Evolutionary conservation across 257 asterid species (phyloP), one percentile per base, ranked within the genome.

Genomic region (Striga asiatica): DNA sequence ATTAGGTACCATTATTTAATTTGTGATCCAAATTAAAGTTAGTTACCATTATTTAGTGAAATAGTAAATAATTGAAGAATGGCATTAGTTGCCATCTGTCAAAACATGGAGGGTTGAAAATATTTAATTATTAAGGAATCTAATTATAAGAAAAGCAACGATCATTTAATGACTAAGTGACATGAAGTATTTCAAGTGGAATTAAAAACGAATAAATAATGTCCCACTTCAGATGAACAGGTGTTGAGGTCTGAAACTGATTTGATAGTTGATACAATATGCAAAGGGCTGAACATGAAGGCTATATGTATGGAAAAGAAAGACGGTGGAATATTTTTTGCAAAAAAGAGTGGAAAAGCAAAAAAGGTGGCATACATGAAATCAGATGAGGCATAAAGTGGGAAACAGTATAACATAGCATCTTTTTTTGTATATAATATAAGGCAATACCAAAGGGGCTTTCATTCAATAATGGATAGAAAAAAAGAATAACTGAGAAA

Each of bases 381-480:
- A 22, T 32, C 18, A 48, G n/a, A 12, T 9, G 14, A 48, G 32
- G 31, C 32, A 21, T 22, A 37, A 64, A 42, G 45, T 58, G 54
- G 60, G 60, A n/a, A n/a, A n/a, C n/a, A n/a, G n/a, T n/a, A n/a
- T 59, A 23, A 12, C 29, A 42, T 39, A 10, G 13, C 20, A 50
- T 41, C 49, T 12, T 3, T 38, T 50, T 56, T 62, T 50, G 41
- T 18, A 20, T 17, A 27, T 34, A 39, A 35, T 21, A 34, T 49
- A 37, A 24, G 56, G 47, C 58, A 57, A 56, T 55, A 37, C 12
- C 28, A 8, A 46, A 22, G 41, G 68, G 25, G 34, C 41, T n/a
- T n/a, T n/a, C 54, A 23, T 41, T 35, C 49, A 55, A 62, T 49
- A 17, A n/a, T n/a, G n/a, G n/a, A 51, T 42, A 54, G 55, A 16